Evolutionary conservation across 1,284 basidiomycete genomes (phyloP).

Genomic region (Ustilago vetiveriae): DNA sequence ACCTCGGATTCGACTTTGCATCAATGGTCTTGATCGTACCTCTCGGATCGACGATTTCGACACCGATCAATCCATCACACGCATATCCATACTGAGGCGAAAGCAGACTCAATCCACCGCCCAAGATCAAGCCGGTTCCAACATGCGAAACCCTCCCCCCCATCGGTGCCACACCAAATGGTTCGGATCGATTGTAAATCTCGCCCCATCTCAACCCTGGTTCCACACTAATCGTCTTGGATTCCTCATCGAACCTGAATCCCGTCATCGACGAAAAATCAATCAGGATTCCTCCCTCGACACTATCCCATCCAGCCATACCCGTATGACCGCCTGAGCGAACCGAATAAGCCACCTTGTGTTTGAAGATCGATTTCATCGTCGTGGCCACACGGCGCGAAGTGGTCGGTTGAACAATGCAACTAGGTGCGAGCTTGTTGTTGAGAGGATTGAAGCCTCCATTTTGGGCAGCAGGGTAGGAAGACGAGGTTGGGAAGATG

Average conservation of each 20-base stretch:
- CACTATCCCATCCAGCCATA: conserved; percentile 42
- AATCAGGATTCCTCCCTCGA: conserved; percentile 31
- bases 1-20: conserved; percentile 4
- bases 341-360: conserved; percentile 36
- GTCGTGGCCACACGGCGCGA: conserved; percentile 3
- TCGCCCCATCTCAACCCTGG: conserved; percentile 43
- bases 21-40: conserved; percentile 12
- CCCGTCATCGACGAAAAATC: conserved; percentile 28
- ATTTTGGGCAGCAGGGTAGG: conserved; percentile 9
- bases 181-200: conserved; percentile 20
- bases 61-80: conserved; percentile 32
- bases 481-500: conserved; percentile 7
- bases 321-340: conserved; percentile 50
- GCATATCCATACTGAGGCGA: conserved; percentile 40
- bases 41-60: conserved; percentile 26
- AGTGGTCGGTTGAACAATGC: conserved; percentile 30
- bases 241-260: conserved; percentile 15
- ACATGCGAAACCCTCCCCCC: conserved; percentile 43
- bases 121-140: conserved; percentile 45
- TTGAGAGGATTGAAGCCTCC: conserved; percentile 32
- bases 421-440: conserved; percentile 20
- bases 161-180: conserved; percentile 26
- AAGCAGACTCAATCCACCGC: conserved; percentile 43
- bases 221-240: conserved; percentile 12
- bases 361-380: conserved; percentile 14